Percentiles rank a stretch among this genome's conserved stretches.
These are phyloP conservation scores for Drosera capensis DNA, from an alignment of 148 eudicot genomes.

Conservation along the genomic window DNA sequence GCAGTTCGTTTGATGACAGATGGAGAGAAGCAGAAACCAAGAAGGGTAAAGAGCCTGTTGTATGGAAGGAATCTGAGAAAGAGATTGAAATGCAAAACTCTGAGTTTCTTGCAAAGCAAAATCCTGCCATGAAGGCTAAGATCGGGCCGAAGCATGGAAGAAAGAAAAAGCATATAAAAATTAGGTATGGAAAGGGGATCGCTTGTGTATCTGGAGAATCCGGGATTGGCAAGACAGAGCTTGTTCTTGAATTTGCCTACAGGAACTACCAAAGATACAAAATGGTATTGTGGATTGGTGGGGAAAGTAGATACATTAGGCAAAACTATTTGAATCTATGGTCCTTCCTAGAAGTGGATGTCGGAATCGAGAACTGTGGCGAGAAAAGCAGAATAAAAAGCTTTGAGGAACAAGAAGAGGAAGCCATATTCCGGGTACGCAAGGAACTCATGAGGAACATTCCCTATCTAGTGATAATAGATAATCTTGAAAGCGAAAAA, in stretches of 20 bases:
- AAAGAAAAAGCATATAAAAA: slow-evolving; percentile 44
- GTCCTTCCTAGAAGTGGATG: slow-evolving; percentile 76
- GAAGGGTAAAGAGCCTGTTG: slow-evolving; percentile 72
- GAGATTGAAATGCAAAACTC: slow-evolving; percentile 83
- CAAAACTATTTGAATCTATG: slow-evolving; percentile 79
- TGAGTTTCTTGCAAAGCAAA: slow-evolving; percentile 23
- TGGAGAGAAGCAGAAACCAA: slow-evolving; percentile 28
- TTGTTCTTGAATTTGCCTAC: slow-evolving; percentile 87
- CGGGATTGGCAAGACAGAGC: slow-evolving; percentile 92
- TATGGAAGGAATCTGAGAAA: slow-evolving; percentile 87
- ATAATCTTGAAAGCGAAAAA: slow-evolving; percentile 83
- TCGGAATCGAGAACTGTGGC: slow-evolving; percentile 48
- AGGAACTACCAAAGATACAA: slow-evolving; percentile 78
- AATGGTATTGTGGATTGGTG: slow-evolving; percentile 94
- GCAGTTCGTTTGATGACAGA: slow-evolving; percentile 44
- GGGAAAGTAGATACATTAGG: slow-evolving; percentile 86
- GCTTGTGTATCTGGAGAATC: slow-evolving; percentile 81
- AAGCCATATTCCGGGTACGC: slow-evolving; percentile 64
- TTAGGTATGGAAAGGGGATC: slow-evolving; percentile 80
- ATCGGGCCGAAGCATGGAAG: slow-evolving; percentile 24
- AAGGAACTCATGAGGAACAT: slow-evolving; percentile 86
- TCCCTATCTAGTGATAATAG: slow-evolving; percentile 76
- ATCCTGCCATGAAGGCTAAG: slow-evolving; percentile 25
- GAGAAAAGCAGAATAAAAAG: slow-evolving; percentile 63
- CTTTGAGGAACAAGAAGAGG: slow-evolving; percentile 93